Evolutionary conservation across 768 basidiomycete species (phyloP), one percentile per base, ranked within the genome.

Genomic region (Russula virescens): DNA sequence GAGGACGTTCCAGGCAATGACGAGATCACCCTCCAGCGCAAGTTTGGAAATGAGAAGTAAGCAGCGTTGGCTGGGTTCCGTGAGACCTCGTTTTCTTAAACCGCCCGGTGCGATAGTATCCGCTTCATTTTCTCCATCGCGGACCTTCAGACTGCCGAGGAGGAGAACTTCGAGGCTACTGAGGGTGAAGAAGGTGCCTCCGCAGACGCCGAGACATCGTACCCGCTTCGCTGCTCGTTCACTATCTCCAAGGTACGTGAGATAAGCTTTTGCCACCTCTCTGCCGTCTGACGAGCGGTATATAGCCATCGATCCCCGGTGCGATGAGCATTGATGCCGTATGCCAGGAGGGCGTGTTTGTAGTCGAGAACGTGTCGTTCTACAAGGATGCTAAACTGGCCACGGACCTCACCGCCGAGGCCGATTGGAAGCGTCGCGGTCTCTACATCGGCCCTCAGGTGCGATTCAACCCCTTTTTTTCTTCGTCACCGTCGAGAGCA

Each of bases 391-490:
- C 79, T 34, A 80, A 84, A 69, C 68, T 91, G 14, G 94, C 86
- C 14, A 86, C 83, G 16, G 89, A 89, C 8, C 74, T 91, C 68
- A 91, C 85, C 16, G 87, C 91, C 9, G 94, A 98, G 66, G 88
- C 90, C 10, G 94, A 98, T 76, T 98, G 91, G 93, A 89, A 88
- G 73, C 85, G 95, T 50, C 83, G 94, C 21, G 93, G 90, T 2
- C 76, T 90, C 66, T 98, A 97, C 80, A 85, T 96, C 71, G 96
- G 96, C 1, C 96, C 95, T 55, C 86, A 89, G 78, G 86, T 90
- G 67, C 62, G 77, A 43, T 19, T 18, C 42, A 13, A 11, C 34
- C 10, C 10, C 10, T 40, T 63, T 69, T 51, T 18, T 16, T 14
- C 10, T n/a, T 55, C 18, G 65, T 52, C 8, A 38, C 23, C 14